Evolutionary conservation across 2,329 filamentous ascomycete genomes (phyloP).

Genomic region (Colletotrichum camelliae): DNA sequence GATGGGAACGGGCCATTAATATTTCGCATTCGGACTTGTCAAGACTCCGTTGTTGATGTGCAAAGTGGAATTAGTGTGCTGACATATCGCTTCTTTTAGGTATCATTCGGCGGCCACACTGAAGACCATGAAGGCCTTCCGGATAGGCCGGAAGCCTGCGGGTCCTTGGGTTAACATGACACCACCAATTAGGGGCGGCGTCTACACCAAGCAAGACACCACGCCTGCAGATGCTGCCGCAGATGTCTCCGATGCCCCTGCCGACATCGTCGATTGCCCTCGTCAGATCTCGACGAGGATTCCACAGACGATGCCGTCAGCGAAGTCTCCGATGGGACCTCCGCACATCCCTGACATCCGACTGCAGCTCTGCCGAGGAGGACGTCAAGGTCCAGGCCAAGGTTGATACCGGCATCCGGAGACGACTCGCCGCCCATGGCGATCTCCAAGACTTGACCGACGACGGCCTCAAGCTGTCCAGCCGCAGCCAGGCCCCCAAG

Average conservation of each 20-base stretch:
- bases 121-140: conserved; percentile 63
- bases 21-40: not conserved
- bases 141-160: conserved; percentile 60
- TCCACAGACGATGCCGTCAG: conserved; percentile 16
- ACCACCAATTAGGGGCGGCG: conserved; percentile 62
- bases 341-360: conserved; percentile 22
- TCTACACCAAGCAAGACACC: conserved; percentile 35
- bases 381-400: not conserved
- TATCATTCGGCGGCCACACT: conserved; percentile 62
- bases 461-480: not conserved
- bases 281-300: conserved; percentile 16
- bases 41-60: conserved; percentile 1
- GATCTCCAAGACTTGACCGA: not conserved
- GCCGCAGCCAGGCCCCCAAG: conserved; percentile 7
- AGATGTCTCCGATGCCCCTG: not conserved
- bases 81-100: conserved; percentile 42
- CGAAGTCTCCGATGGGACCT: conserved; percentile 18
- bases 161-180: conserved; percentile 63
- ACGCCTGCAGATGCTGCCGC: conserved; percentile 4
- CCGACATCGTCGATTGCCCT: conserved; percentile 10
- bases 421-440: conserved; percentile 1
- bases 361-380: conserved; percentile 15
- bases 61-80: conserved; percentile 27
- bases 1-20: conserved; percentile 11
- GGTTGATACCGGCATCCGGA: conserved; percentile 9